Evolutionary conservation across 148 eudicot species (phyloP), one percentile per base, ranked within the genome.

Genomic region (Bassia scoparia): DNA sequence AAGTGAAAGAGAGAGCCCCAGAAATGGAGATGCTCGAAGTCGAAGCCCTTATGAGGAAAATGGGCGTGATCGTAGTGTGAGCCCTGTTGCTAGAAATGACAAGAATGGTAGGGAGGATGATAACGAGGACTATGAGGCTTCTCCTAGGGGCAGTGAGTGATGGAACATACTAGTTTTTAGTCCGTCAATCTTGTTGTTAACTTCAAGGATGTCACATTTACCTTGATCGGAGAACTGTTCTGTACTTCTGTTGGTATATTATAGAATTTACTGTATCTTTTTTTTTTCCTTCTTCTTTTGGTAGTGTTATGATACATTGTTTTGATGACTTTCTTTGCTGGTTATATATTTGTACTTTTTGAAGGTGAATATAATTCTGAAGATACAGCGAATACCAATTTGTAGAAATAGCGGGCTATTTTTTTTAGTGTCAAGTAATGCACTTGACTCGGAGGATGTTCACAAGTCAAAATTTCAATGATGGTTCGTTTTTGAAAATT

Each of bases 31-130:
- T 67, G 81, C 61, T 38, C 73, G 74, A 6, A 85, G 88, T 31
- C 76, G 70, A 10, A 85, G 88, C 70, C 91, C 91, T 16, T 69
- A 74, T 65, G 96, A 83, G 31, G 86, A 80, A 20, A 90, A 86
- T 81, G 93, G 88, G 0, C 53, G 48, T 20, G 81, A 74, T 31
- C 77, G 69, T 10, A 81, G 89, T 74, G 81, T 74, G 0, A 85
- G 86, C 79, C 87, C 86, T 1, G 85, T 65, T 70, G 87, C 85
- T 74, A 77, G 76, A 61, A 79, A 70, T 43, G 87, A 74, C n/a
- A 62, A 81, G 75, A 83, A 81, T 74, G 89, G 83, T 3, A 82
- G 83, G 79, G 89, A 77, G 18, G 79, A 78, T 65, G 87, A 76
- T 8, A 82, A 77, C 16, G 85, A 84, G 27, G 85, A 84, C 29